Evolutionary conservation across 2,329 filamentous ascomycete genomes (phyloP).

Genomic region (Stachybotrys elegans): DNA sequence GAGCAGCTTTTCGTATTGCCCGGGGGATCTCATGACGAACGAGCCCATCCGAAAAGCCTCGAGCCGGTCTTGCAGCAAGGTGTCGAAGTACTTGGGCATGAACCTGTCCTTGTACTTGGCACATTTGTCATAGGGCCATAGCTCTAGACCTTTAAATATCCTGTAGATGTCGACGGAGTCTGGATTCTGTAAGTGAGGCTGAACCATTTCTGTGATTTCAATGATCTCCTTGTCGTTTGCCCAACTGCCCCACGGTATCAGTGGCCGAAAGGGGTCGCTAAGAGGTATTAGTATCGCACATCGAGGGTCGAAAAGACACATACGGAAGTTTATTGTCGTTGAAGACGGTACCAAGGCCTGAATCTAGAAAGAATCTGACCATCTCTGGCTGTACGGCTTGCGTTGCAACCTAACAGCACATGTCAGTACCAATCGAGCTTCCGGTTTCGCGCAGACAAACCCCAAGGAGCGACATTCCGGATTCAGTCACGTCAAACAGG

Average conservation of each 20-base stretch:
- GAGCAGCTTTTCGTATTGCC: conserved; percentile 4
- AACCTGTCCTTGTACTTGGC: conserved; percentile 12
- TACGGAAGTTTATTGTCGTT: too few relatives aligned
- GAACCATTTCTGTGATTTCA: conserved; percentile 13
- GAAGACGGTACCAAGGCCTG: conserved; percentile 11
- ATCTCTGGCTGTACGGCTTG: conserved; percentile 3
- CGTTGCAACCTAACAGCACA: conserved; percentile 12
- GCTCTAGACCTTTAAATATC: conserved; percentile 10
- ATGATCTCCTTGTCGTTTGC: too few relatives aligned
- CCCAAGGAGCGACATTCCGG: conserved; percentile 11
- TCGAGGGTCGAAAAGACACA: too few relatives aligned
- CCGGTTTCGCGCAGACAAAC: conserved; percentile 7
- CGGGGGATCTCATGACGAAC: conserved; percentile 4
- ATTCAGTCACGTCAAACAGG: conserved; percentile 13
- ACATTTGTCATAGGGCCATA: conserved; percentile 5
- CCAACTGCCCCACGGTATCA: too few relatives aligned
- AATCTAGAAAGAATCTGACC: conserved; percentile 9
- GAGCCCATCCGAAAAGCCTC: conserved; percentile 16
- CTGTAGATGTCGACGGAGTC: conserved; percentile 9
- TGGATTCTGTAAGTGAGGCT: conserved; percentile 12
- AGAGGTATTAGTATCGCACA: too few relatives aligned
- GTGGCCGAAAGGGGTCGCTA: too few relatives aligned
- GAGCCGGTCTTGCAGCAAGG: conserved; percentile 8
- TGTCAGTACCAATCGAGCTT: background rate
- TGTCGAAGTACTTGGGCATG: conserved; percentile 10